Conservation (phyloP, 2,329 filamentous ascomycete species). For the Hypoxylon sp. region DNA sequence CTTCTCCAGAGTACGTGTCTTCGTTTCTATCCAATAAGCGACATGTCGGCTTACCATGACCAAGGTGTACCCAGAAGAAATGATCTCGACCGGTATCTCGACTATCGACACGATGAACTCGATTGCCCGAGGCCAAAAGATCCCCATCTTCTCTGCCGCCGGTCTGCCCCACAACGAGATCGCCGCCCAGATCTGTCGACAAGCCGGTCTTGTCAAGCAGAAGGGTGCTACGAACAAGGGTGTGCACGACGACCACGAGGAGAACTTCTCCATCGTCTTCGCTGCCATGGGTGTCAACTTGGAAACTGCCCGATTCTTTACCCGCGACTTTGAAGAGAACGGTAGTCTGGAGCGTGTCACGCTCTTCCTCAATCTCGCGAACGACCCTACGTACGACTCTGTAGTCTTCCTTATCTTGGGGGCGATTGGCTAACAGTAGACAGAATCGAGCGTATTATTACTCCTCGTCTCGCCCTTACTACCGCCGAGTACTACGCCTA, state of each 20-base stretch:
- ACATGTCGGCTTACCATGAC: slow-evolving; percentile 23
- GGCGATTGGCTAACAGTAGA: slow-evolving; percentile 28
- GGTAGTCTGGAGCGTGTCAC: slow-evolving; percentile 97
- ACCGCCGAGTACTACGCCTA: slow-evolving; percentile 99
- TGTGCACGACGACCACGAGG: slow-evolving; percentile 94
- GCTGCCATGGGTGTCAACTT: slow-evolving; percentile 99
- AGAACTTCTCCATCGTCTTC: slow-evolving; percentile 99
- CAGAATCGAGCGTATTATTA: slow-evolving; percentile 99
- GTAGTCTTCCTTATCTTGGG: background rate
- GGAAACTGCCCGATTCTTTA: slow-evolving; percentile 99
- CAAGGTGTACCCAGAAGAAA: slow-evolving; percentile 97
- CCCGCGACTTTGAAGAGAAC: slow-evolving; percentile 98
- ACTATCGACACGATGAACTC: slow-evolving; percentile 99
- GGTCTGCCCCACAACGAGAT: slow-evolving; percentile 99
- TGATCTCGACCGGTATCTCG: slow-evolving; percentile 99
- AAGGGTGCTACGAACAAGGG: slow-evolving; percentile 87
- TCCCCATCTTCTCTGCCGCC: slow-evolving; percentile 97
- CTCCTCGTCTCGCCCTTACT: slow-evolving; percentile 94
- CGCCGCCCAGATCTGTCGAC: slow-evolving; percentile 97
- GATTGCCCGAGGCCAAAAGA: slow-evolving; percentile 98
- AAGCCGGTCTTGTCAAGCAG: slow-evolving; percentile 87
- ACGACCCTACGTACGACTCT: slow-evolving; percentile 87
- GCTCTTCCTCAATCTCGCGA: slow-evolving; percentile 98
- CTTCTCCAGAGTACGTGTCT: slow-evolving; percentile 80
- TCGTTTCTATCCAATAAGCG: slow-evolving; percentile 1